Base-by-base conservation (phyloP, 768 basidiomycete genomes). In the Boletus insuetus region DNA sequence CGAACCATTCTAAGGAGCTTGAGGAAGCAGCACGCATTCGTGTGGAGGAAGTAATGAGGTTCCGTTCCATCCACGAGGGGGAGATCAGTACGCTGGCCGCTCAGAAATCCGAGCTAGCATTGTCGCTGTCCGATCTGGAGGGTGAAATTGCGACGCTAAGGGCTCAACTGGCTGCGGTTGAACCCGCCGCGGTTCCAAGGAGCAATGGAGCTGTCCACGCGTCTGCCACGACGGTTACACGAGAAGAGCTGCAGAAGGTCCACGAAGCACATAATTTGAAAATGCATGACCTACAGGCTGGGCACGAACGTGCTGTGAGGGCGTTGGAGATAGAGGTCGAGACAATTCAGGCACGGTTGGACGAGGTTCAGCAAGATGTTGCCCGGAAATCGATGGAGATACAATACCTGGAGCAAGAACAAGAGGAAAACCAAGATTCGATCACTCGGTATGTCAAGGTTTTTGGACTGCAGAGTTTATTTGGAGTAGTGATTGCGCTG, bases 231-330 rank as follows among this genome's bases (percentile, higher is more conserved):
- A 59, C 68, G 22, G 82, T 91, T 9, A 82, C 89, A 35, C 86
- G 84, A 61, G 90, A 91, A 59, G 91, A 94, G 53, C 72, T 94
- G 39, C 83, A 85, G 67, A 81, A 78, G 64, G 72, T 90, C 65
- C 88, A 94, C 59, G 87, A 91, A 68, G 92, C 92, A 6, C 92
- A 94, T 69, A 89, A 88, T 67, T 76, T 87, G 58, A 93, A 87
- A 75, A 67, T 94, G 60, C 75, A 85, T 49, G 90, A 93, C 70
- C 59, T 92, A 51, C 77, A 87, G 66, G 84, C 85, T 16, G 82
- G 80, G 20, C 82, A 89, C 63, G 83, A 84, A 31, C 84, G 83
- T 60, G 75, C 74, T 26, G 66, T 84, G 46, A 81, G 80, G 60
- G 74, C 61, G 38, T 51, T 86, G 47, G 78, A 73, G 64, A 79